Evolutionary conservation across 1,139 yeast genomes (phyloP).

Genomic region (Suhomyces maxii): DNA sequence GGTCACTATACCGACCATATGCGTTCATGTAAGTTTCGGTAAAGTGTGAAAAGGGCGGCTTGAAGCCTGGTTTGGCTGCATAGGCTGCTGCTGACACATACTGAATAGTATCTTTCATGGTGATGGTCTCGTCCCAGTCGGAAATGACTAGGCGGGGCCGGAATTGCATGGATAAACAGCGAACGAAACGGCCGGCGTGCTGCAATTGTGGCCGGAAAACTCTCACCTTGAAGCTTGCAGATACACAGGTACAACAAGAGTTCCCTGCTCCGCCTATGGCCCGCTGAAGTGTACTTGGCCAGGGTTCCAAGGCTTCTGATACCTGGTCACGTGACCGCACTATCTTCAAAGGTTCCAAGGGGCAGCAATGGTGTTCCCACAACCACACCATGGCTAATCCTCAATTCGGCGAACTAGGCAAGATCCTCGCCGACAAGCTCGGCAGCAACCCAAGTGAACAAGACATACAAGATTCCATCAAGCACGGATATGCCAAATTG

Average conservation of each 20-base stretch:
- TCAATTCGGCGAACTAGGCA: constrained; percentile 29
- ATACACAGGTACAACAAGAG: no score
- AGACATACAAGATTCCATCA: constrained; percentile 10
- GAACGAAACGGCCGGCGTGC: background rate
- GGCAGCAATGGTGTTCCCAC: background rate
- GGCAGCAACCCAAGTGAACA: constrained; percentile 12
- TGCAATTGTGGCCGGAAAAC: background rate
- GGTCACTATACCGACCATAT: constrained; percentile 23
- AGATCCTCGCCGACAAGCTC: constrained; percentile 15
- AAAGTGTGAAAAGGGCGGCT: constrained; percentile 48
- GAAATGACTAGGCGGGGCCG: constrained; percentile 31
- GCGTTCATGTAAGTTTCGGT: constrained; percentile 44
- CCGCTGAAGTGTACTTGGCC: no score
- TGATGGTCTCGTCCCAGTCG: constrained; percentile 77
- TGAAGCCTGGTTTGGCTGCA: constrained; percentile 31
- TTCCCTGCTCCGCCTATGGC: no score
- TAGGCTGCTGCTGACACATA: constrained; percentile 55
- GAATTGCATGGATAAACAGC: background rate
- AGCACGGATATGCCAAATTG: constrained; percentile 14
- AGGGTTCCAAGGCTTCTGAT: no score
- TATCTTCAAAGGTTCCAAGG: no score
- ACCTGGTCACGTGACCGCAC: background rate
- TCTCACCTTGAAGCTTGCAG: background rate
- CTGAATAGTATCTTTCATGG: constrained; percentile 55
- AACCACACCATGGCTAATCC: constrained; percentile 7